Evolutionary conservation across 2,329 filamentous ascomycete species (phyloP), one percentile per base, ranked within the genome.

Genomic region (Zasmidium cellare): DNA sequence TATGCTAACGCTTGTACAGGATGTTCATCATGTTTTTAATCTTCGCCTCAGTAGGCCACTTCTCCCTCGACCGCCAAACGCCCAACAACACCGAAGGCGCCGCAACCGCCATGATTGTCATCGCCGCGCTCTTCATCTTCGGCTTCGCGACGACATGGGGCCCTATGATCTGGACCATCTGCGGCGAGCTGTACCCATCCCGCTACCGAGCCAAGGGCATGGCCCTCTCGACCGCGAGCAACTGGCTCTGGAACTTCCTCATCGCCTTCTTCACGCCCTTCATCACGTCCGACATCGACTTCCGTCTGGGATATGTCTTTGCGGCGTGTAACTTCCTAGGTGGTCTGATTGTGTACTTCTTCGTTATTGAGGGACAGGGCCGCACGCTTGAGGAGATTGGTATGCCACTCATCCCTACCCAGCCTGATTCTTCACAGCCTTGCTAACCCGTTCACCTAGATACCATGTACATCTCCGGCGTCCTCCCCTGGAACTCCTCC

Each of bases 301-400:
- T 88, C 73, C 80, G 80, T 1, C 90, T 90, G 66, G 89, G 89
- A 1, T 90, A 91, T 62, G 85, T 92, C 31, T 92, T 92, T 72
- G 88, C 88, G 0, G 87, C 80, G 0, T 91, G 87, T 68, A 88
- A 89, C 66, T 75, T 90, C n/a, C 77, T 83, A 0, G 88, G 83
- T 0, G 83, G 84, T 0, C 60, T 85, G 0, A 72, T 91, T 7
- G 86, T 92, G 28, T 92, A 88, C 77, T 89, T 92, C 75, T 91
- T 91, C 72, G 82, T 92, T 52, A 85, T 88, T 53, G 89, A 92
- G 71, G 86, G 83, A 45, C 86, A 89, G 69, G 88, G 87, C 51
- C 83, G 88, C 7, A 87, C 85, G n/a, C 55, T 57, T 19, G 58
- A 57, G 9, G 58, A 57, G 22, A 44, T 57, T n/a, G 54, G 51